phyloP scores from a whole-genome alignment of 2,329 filamentous ascomycete genomes.

The Podosphaera aphanis region DNA sequence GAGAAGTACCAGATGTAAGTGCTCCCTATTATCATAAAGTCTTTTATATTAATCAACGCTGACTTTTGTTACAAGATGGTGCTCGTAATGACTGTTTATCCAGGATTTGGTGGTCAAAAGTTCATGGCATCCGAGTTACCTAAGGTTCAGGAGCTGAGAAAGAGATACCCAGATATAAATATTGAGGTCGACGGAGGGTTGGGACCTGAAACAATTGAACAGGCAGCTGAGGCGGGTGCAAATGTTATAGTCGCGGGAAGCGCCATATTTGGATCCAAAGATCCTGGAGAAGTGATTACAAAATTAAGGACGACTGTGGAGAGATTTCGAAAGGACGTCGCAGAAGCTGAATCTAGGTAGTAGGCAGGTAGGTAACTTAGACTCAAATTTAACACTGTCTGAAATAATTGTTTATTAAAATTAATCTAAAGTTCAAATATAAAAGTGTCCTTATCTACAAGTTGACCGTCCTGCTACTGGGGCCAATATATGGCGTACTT shows the following conservation, averaged over 20 bases:
- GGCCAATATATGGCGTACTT: constrained; percentile 16
- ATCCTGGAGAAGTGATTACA: constrained; percentile 70
- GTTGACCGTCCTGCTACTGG: background rate
- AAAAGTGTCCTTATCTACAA: background rate
- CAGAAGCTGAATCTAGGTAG: background rate
- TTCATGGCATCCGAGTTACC: constrained; percentile 94
- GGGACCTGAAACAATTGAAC: constrained; percentile 70
- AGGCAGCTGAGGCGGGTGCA: constrained; percentile 81
- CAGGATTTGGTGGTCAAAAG: constrained; percentile 91
- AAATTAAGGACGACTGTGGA: constrained; percentile 62
- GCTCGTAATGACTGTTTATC: constrained; percentile 92
- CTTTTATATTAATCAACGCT: background rate
- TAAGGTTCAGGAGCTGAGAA: constrained; percentile 67
- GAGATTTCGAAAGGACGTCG: constrained; percentile 8
- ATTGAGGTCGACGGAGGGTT: constrained; percentile 95
- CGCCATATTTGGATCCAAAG: constrained; percentile 79
- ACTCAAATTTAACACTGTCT: too few species aligned
- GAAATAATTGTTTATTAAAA: background rate
- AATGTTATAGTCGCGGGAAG: constrained; percentile 97
- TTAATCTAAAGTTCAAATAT: background rate
- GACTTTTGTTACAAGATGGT: constrained; percentile 50
- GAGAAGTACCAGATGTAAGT: constrained; percentile 71
- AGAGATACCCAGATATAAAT: constrained; percentile 73
- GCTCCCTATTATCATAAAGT: background rate
- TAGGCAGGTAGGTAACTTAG: too few species aligned